Evolutionary conservation across 768 basidiomycete species (phyloP), one percentile per base, ranked within the genome.

Genomic region (Amanita molliuscula): DNA sequence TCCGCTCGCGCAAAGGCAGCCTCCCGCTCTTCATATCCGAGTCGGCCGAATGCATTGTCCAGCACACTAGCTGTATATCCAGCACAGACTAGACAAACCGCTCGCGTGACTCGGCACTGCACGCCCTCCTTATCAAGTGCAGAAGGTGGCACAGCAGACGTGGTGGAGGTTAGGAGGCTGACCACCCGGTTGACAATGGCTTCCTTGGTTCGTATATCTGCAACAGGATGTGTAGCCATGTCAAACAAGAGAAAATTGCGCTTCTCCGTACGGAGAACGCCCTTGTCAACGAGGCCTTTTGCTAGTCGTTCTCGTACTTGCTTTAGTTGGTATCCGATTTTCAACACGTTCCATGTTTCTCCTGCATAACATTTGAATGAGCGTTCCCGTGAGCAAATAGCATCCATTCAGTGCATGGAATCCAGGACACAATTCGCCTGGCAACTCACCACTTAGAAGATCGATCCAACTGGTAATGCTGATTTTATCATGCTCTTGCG

Each of bases 261-360:
- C 64, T 99, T 98, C 65, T 98, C 96, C 13, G 95, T 99, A 45
- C 96, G 86, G n/a, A 99, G 79, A 34, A 99, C 82, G 58, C 95
- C 96, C 67, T 99, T 99, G 74, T 99, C 95, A 46, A 97, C 95
- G 35, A 99, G 80, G 2, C 95, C 82, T 64, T 99, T 99, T 11
- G 94, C 93, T 35, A 99, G 83, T 15, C 95, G 88, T 69, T 99
- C 95, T 41, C 95, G 85, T 35, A 98, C 95, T 68, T 97, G 95
- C 66, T 97, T 97, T 43, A 99, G 82, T 66, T 99, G 95, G 68
- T 91, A 99, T 20, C 94, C 94, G 48, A 99, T 98, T 70, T 98
- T 98, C 85, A 97, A 92, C 6, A 99, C 93, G 67, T 98, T 99
- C 95, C 95, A 99, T 43, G 95, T 98, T 70, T 99, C 95, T 49